These are phyloP conservation scores for Mycena kentingensis DNA, from an alignment of 768 basidiomycete species.

Conservation along the genomic window DNA sequence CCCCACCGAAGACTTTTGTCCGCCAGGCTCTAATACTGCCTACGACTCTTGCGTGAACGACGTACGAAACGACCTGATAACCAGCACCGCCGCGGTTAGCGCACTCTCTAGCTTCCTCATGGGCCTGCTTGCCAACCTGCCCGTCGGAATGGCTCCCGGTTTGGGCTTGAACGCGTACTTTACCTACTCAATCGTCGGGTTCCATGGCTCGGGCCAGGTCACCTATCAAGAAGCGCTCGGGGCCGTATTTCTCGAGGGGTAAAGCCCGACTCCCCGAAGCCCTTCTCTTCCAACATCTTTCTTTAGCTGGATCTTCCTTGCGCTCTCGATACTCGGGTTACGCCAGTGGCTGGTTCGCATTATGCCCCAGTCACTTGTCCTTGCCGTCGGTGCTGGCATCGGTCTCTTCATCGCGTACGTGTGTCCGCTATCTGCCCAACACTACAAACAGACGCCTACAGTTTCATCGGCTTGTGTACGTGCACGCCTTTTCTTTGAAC, in stretches of 20 bases:
- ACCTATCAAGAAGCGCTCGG: slow-evolving; percentile 78
- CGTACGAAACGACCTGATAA: slow-evolving; percentile 77
- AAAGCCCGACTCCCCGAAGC: too few relatives aligned
- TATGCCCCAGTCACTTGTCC: slow-evolving; percentile 84
- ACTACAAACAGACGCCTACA: slow-evolving; percentile 28
- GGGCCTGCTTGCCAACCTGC: slow-evolving; percentile 85
- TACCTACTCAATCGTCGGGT: slow-evolving; percentile 84
- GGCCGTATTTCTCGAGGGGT: slow-evolving; percentile 90
- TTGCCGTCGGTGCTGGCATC: slow-evolving; percentile 85
- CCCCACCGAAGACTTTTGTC: slow-evolving; percentile 56
- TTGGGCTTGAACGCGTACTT: slow-evolving; percentile 85
- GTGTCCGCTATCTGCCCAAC: neutral
- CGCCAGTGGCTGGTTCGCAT: slow-evolving; percentile 89
- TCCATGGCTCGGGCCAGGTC: slow-evolving; percentile 73
- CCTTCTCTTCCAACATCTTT: slow-evolving; percentile 25
- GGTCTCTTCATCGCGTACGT: slow-evolving; percentile 84
- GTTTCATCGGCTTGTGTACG: slow-evolving; percentile 76
- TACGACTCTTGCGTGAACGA: slow-evolving; percentile 63
- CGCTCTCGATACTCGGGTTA: slow-evolving; percentile 77
- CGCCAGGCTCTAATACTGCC: slow-evolving; percentile 39
- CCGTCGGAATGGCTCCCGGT: slow-evolving; percentile 86
- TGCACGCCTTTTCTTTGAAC: neutral
- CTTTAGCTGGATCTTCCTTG: slow-evolving; percentile 75
- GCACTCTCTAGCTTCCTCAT: slow-evolving; percentile 78
- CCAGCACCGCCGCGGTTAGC: slow-evolving; percentile 76